Evolutionary conservation across 2,329 filamentous ascomycete species (phyloP), one percentile per base, ranked within the genome.

Genomic region (Microdochium nivale): DNA sequence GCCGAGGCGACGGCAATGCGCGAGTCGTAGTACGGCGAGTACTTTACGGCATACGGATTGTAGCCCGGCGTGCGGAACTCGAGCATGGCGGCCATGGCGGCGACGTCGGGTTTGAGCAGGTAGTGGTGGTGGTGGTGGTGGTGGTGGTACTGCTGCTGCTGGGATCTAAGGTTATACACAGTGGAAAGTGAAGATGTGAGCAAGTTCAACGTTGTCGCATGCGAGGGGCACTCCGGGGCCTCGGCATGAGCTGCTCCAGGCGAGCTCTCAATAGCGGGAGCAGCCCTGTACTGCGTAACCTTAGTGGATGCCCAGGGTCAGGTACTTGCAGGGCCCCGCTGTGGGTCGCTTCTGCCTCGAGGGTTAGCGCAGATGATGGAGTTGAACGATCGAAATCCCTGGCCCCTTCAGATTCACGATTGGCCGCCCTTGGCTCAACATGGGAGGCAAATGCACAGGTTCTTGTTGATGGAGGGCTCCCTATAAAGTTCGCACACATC

Each of bases 1-100:
- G 90, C 87, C 1, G 88, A 80, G 27, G 89, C 88, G 61, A 96
- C 90, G 52, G 92, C 92, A 57, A 99, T 83, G 56, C 91, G 85
- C 58, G 88, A 94, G 74, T 97, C 94, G 74, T 95, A 95, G 75
- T 96, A 99, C 7, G 94, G 94, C 52, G 92, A 97, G 77, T 97
- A 99, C 72, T 96, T 96, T 70, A 96, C 90, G 60, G 88, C 89
- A 72, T 95, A 96, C 62, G 91, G 91, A 70, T 97, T 96, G 79
- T 83, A 97, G 63, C 94, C 94, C 66, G 89, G 80, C 23, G 94
- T 97, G 57, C 88, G 87, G 73, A 88, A 97, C 72, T 96, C 90
- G 61, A 97, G 85, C 90, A 97, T 96, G 35, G 69, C 64, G 56
- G 65, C 75, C 74, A 69, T 72, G 52, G 54, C 58, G 47, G n/a